phyloP scores from a whole-genome alignment of 2,329 filamentous ascomycete genomes.

The Leptographium lundbergii region DNA sequence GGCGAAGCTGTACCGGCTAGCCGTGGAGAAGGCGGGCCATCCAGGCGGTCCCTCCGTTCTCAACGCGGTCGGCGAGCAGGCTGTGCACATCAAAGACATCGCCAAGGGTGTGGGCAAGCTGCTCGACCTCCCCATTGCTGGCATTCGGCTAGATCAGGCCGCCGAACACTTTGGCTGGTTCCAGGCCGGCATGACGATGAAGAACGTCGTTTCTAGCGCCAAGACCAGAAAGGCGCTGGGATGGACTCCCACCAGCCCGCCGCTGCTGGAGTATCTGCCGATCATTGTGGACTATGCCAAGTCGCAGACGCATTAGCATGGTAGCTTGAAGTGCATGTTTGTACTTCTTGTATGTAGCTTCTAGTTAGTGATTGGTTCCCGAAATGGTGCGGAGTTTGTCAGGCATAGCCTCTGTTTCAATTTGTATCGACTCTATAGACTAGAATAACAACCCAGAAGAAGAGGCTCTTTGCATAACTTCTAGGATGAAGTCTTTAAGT shows the following conservation, averaged over 20 bases:
- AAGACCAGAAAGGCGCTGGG: slow-evolving; percentile 23
- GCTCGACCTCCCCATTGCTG: slow-evolving; percentile 19
- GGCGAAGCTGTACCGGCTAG: slow-evolving; percentile 22
- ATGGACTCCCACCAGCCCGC: slow-evolving; percentile 16
- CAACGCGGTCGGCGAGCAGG: slow-evolving; percentile 24
- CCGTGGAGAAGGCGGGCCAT: slow-evolving; percentile 18
- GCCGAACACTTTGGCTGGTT: slow-evolving; percentile 15
- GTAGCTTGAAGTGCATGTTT: not conserved
- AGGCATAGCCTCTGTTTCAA: too few species aligned
- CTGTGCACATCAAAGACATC: slow-evolving; percentile 22
- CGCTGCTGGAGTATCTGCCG: slow-evolving; percentile 7
- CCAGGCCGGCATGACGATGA: slow-evolving; percentile 5
- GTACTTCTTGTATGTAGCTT: too few species aligned
- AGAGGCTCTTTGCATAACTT: too few species aligned
- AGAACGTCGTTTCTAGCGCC: slow-evolving; percentile 22
- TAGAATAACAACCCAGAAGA: too few species aligned
- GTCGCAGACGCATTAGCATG: not conserved
- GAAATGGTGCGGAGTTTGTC: too few species aligned
- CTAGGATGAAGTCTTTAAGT: too few species aligned
- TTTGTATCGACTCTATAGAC: too few species aligned
- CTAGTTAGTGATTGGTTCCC: too few species aligned
- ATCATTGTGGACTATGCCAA: not conserved
- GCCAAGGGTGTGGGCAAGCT: slow-evolving; percentile 21
- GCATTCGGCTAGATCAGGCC: slow-evolving; percentile 18
- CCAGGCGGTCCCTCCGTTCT: slow-evolving; percentile 16